A percentile compares a stretch with the other conserved stretches of the same genome.
These are phyloP conservation scores for Hygrocybe coccinea DNA, from an alignment of 768 basidiomycete genomes.

Conservation along the genomic window DNA sequence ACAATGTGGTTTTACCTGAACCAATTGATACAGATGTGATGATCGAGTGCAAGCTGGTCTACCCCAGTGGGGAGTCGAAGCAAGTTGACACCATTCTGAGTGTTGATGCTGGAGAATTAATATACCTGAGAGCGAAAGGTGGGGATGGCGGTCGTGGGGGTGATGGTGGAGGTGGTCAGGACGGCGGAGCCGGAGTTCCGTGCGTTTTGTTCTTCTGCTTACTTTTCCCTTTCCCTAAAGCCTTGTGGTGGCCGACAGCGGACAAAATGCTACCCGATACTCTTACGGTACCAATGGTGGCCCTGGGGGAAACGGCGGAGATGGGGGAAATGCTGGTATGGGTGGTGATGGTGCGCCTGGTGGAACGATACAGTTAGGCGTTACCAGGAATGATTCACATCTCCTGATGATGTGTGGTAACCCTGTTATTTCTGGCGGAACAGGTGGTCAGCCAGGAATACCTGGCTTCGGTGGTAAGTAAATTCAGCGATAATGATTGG, in stretches of 20 bases:
- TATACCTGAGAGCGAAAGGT: not conserved
- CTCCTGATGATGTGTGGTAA: constrained; percentile 1
- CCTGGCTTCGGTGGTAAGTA: constrained; percentile 1
- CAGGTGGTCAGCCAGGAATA: not conserved
- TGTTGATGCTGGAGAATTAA: not conserved
- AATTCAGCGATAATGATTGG: not conserved
- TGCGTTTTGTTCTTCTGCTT: not conserved
- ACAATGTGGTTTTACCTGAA: constrained; percentile 1
- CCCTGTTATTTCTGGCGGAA: not conserved
- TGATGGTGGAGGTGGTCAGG: constrained; percentile 15
- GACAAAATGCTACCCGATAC: not conserved
- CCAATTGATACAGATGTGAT: constrained; percentile 2
- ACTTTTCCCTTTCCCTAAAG: not conserved
- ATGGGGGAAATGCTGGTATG: constrained; percentile 3
- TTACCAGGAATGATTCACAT: not conserved
- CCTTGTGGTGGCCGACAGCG: not conserved
- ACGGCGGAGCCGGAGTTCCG: constrained; percentile 52
- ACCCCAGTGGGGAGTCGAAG: not conserved
- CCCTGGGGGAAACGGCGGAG: not conserved
- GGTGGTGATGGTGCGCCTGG: constrained; percentile 1
- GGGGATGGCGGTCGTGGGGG: constrained; percentile 6
- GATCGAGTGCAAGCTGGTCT: not conserved
- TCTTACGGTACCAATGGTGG: not conserved
- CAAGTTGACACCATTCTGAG: not conserved
- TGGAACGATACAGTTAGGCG: not conserved